Percentiles rank a stretch among this genome's conserved stretches.
phyloP scores from a whole-genome alignment of 2,329 filamentous ascomycete genomes.

The Dothidotthia symphoricarpi region DNA sequence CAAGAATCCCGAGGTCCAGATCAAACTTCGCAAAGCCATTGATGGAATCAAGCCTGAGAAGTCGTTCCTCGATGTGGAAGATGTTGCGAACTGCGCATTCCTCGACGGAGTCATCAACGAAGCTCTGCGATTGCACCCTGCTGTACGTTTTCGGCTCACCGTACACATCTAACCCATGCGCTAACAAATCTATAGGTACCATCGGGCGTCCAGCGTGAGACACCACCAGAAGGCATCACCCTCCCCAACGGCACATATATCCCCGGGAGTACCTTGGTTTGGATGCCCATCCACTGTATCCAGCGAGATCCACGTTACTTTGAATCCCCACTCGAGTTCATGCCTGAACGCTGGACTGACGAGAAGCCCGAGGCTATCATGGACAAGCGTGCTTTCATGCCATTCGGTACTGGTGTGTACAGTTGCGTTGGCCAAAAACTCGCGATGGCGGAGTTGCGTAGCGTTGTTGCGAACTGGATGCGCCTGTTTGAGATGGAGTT shows the following conservation, averaged over 20 bases:
- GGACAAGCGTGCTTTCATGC: conserved; percentile 62
- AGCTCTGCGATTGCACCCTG: conserved; percentile 30
- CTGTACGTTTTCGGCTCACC: conserved; percentile 12
- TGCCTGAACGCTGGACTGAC: conserved; percentile 35
- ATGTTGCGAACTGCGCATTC: conserved; percentile 25
- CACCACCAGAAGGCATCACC: conserved; percentile 33
- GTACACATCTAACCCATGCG: not conserved
- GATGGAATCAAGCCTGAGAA: conserved; percentile 17
- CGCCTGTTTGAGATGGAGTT: conserved; percentile 58
- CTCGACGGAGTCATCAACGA: conserved; percentile 37
- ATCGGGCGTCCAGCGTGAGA: conserved; percentile 33
- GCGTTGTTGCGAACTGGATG: conserved; percentile 59
- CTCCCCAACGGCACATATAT: conserved; percentile 32
- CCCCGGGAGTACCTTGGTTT: conserved; percentile 29
- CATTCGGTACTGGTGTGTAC: conserved; percentile 66
- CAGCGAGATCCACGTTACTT: conserved; percentile 34
- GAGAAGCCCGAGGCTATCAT: conserved; percentile 20
- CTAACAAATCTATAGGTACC: conserved; percentile 23
- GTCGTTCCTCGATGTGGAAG: conserved; percentile 25
- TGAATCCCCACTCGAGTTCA: conserved; percentile 21
- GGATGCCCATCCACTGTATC: conserved; percentile 32
- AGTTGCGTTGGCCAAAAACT: conserved; percentile 69
- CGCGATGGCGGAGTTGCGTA: conserved; percentile 64
- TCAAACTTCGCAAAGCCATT: conserved; percentile 22
- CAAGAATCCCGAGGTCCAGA: conserved; percentile 20